Evolutionary conservation across 768 basidiomycete species (phyloP).

Genomic region (Tylopilus vinaceipallidus): DNA sequence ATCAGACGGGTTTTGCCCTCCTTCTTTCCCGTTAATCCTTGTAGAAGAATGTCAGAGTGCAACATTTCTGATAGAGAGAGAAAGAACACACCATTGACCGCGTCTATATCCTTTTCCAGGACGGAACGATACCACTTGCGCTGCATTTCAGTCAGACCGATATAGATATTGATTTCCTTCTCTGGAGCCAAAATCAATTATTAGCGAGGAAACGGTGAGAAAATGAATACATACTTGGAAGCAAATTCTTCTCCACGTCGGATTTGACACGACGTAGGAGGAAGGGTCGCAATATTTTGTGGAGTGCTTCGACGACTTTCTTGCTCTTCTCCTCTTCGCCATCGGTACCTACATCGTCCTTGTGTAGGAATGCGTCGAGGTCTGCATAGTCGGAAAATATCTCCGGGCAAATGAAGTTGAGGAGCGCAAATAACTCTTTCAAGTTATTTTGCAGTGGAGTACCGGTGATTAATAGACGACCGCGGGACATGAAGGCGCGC

Average conservation of each 20-base stretch:
- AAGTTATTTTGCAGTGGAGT: slow-evolving; percentile 96
- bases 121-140: slow-evolving; percentile 97
- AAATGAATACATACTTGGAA: slow-evolving; percentile 64
- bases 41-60: not conserved
- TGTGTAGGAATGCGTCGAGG: slow-evolving; percentile 91
- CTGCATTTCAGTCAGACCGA: slow-evolving; percentile 97
- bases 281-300: slow-evolving; percentile 96
- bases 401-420: slow-evolving; percentile 97
- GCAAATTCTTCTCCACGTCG: slow-evolving; percentile 93
- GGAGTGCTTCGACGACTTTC: slow-evolving; percentile 93
- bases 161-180: slow-evolving; percentile 98
- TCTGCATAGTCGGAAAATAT: slow-evolving; percentile 91
- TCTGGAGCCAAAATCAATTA: slow-evolving; percentile 43
- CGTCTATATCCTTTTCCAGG: slow-evolving; percentile 97
- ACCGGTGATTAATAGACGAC: slow-evolving; percentile 91
- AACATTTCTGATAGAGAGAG: not conserved
- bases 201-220: not conserved
- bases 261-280: slow-evolving; percentile 90
- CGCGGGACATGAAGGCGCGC: slow-evolving; percentile 83
- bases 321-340: slow-evolving; percentile 82
- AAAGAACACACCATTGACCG: slow-evolving; percentile 76
- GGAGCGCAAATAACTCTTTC: slow-evolving; percentile 88
- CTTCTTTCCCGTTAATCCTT: slow-evolving; percentile 92
- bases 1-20: slow-evolving; percentile 96
- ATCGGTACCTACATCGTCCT: slow-evolving; percentile 67